These are phyloP conservation scores for Medicago ruthenica DNA, from an alignment of 306 rosid genomes.

Conservation along the genomic window DNA sequence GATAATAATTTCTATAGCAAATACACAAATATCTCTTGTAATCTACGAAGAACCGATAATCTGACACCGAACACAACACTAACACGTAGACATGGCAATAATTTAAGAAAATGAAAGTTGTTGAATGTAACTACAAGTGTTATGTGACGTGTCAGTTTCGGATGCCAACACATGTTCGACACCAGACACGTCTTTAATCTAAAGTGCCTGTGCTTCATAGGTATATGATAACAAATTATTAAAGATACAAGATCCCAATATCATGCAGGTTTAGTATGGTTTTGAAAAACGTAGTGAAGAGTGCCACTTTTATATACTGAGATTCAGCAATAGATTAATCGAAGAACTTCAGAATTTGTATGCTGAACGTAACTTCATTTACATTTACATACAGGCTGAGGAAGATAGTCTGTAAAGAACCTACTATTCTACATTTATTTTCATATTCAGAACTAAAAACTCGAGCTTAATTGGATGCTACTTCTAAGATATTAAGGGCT, in stretches of 20 bases:
- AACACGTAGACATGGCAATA: not conserved
- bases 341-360: no score
- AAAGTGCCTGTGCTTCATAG: not conserved
- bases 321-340: no score
- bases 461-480: no score
- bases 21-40: not conserved
- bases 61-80: not conserved
- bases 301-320: not conserved
- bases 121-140: not conserved
- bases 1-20: conserved; percentile 30
- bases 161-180: not conserved
- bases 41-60: no score
- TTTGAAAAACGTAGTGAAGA: not conserved
- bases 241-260: not conserved
- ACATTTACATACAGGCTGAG: no score
- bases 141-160: not conserved
- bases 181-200: not conserved
- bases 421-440: no score
- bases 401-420: no score
- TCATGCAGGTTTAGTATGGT: not conserved
- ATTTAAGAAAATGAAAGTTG: not conserved
- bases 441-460: no score
- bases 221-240: not conserved
- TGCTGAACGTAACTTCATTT: no score
- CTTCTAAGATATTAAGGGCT: no score